Evolutionary conservation across 495 filamentous ascomycete species (phyloP), one percentile per base, ranked within the genome.

Genomic region (Penicillium coprophilum): DNA sequence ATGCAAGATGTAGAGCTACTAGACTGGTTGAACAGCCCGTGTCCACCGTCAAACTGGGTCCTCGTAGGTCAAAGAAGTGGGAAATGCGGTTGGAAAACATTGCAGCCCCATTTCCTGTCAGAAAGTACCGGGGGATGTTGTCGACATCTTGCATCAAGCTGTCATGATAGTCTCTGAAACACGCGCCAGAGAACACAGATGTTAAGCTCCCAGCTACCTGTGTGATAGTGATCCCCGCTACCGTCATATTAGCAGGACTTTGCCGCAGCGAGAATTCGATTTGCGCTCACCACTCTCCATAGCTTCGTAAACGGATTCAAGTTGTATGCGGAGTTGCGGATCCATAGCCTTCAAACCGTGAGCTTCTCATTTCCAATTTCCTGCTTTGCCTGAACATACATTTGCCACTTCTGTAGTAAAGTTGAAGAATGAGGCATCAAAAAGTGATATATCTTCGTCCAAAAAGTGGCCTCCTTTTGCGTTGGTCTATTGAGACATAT

Each of bases 391-490:
- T 1, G 39, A 45, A 4, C 39, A 54, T 23, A 28, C 34, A 5
- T 59, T 58, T 40, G 81, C 72, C 64, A 85, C 76, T 49, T 73
- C 62, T 8, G 74, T 67, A 3, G 73, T 75, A 41, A 85, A 77
- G 50, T 76, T 78, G 67, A 87, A 86, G 59, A 85, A 85, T 1
- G 49, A 34, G 9, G 72, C 61, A 23, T 81, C 76, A 40, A 80
- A 81, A 5, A 48, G 34, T 0, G 58, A 39, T 3, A 68, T 15
- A 45, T 79, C 71, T 45, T 76, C 66, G 0, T 67, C 23, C 1
- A 80, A 9, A 36, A 36, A 36, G 32, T 36, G 32, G 12, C 32
- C 32, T 9, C 32, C 32, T 2, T 36, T 36, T n/a, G 32, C 32
- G 7, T 36, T 36, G 32, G 32, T 36, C 32, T 36, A 36, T 36